These are phyloP conservation scores for Blastomyces emzantsi DNA, from an alignment of 2,329 filamentous ascomycete genomes.

Conservation along the genomic window DNA sequence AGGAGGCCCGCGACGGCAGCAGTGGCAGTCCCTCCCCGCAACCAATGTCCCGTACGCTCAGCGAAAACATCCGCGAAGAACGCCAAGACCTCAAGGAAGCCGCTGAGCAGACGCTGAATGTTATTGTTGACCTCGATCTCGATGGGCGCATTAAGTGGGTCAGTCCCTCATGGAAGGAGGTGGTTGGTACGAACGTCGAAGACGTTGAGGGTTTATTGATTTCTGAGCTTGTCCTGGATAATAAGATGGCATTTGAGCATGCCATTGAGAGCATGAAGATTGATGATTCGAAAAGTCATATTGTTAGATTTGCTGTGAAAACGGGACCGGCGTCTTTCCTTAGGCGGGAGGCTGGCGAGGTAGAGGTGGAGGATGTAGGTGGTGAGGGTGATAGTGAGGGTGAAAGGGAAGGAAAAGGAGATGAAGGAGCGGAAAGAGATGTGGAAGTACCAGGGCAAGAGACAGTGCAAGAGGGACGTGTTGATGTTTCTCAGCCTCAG, in stretches of 20 bases:
- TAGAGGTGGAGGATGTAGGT: constrained; percentile 17
- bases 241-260: constrained; percentile 70
- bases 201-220: constrained; percentile 68
- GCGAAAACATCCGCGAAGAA: constrained; percentile 85
- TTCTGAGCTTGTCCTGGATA: constrained; percentile 69
- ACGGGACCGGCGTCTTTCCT: constrained; percentile 62
- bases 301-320: constrained; percentile 68
- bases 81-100: constrained; percentile 89
- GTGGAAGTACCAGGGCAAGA: constrained; percentile 19
- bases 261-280: constrained; percentile 81
- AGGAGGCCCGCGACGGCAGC: constrained; percentile 34
- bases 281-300: constrained; percentile 87
- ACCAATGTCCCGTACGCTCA: constrained; percentile 56
- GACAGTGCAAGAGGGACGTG: constrained; percentile 5
- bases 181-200: constrained; percentile 70
- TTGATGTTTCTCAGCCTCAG: background rate
- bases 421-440: constrained; percentile 30
- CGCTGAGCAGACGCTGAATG: constrained; percentile 91
- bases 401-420: constrained; percentile 21
- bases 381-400: constrained; percentile 15
- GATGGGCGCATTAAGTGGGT: constrained; percentile 91
- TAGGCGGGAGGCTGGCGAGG: constrained; percentile 30
- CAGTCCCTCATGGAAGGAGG: constrained; percentile 89
- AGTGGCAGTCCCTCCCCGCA: constrained; percentile 7
- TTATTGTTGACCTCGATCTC: constrained; percentile 87